These are phyloP conservation scores for Conringia planisiliqua DNA, from an alignment of 345 rosid species.

Conservation along the genomic window DNA sequence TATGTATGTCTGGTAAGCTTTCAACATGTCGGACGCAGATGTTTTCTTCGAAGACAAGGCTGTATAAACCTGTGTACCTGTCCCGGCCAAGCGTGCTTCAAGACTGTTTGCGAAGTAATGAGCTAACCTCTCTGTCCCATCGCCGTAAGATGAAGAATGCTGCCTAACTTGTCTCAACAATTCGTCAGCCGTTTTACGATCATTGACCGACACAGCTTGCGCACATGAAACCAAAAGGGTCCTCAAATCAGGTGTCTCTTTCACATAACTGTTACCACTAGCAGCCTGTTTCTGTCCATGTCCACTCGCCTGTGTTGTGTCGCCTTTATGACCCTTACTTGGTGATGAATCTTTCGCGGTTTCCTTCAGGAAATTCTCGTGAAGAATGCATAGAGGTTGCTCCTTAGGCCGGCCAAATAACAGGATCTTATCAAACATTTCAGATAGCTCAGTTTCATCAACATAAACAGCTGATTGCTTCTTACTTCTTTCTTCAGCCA, in stretches of 20 bases:
- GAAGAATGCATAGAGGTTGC: slow-evolving; percentile 29
- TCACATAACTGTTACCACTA: slow-evolving; percentile 5
- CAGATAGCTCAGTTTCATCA: slow-evolving; percentile 48
- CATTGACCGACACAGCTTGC: slow-evolving; percentile 66
- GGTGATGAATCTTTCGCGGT: background rate
- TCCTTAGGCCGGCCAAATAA: slow-evolving; percentile 24
- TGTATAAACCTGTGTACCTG: slow-evolving; percentile 44
- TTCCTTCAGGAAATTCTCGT: slow-evolving; percentile 7
- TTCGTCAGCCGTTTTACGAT: slow-evolving; percentile 56
- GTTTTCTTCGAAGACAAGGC: slow-evolving; percentile 41
- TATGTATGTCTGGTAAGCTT: slow-evolving; percentile 50
- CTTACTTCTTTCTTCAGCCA: slow-evolving; percentile 52
- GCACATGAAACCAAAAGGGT: slow-evolving; percentile 67
- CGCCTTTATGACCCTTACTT: slow-evolving; percentile 12
- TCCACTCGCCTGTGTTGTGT: background rate
- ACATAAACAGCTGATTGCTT: slow-evolving; percentile 49
- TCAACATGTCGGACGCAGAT: slow-evolving; percentile 58
- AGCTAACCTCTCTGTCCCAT: slow-evolving; percentile 75
- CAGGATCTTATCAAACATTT: slow-evolving; percentile 61
- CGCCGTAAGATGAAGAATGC: slow-evolving; percentile 65
- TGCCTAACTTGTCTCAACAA: slow-evolving; percentile 61
- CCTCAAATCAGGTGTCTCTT: slow-evolving; percentile 66
- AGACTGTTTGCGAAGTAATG: slow-evolving; percentile 77
- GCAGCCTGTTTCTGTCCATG: slow-evolving; percentile 35
- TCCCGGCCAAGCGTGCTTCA: slow-evolving; percentile 66